These are phyloP conservation scores for Tuber indicum DNA, from an alignment of 495 filamentous ascomycete genomes.

Conservation along the genomic window DNA sequence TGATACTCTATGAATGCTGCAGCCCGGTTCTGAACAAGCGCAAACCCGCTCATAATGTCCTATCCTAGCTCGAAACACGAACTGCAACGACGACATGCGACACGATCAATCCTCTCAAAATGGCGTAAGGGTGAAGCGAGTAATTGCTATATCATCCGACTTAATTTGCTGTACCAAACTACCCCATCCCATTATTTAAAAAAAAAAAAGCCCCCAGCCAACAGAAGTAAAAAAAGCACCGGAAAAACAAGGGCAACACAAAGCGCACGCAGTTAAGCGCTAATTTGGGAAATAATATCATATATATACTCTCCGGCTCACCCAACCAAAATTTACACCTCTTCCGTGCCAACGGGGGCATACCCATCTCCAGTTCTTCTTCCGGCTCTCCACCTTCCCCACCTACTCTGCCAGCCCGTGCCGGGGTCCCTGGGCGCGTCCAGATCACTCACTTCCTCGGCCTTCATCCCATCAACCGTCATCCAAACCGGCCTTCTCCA, in stretches of 20 bases:
- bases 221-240: not conserved
- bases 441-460: constrained; percentile 41
- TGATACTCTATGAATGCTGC: not conserved
- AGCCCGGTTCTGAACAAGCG: not conserved
- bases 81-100: not conserved
- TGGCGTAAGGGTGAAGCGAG: not conserved
- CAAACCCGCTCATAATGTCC: not conserved
- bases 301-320: not conserved
- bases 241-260: not conserved
- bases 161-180: not conserved
- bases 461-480: constrained; percentile 61
- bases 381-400: not conserved
- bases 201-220: not conserved
- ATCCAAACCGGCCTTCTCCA: constrained; percentile 89
- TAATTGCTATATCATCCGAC: not conserved
- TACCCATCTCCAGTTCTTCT: not conserved
- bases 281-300: not conserved
- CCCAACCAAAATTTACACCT: not conserved
- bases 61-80: not conserved
- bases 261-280: not conserved
- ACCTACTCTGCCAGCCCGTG: not conserved
- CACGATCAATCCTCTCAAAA: not conserved
- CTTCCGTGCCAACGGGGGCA: not conserved
- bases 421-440: not conserved
- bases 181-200: not conserved